Conservation (phyloP, 176 grass and related monocot species). For the Guadua angustifolia region DNA sequence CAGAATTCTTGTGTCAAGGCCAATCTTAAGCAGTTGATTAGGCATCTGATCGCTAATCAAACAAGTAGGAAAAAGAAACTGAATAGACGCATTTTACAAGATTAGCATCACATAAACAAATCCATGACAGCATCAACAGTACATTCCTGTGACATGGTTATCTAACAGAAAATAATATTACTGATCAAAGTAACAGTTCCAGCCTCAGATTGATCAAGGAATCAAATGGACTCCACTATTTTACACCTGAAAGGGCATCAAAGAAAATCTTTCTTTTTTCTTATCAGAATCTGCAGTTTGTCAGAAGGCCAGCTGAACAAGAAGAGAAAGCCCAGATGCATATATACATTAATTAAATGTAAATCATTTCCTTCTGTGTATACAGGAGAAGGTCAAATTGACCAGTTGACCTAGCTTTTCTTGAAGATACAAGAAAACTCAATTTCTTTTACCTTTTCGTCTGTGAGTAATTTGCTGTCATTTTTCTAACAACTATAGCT, state of each 20-base stretch:
- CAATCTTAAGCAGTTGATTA: slow-evolving; percentile 22
- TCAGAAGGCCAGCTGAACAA: slow-evolving; percentile 37
- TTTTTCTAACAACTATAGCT: background rate
- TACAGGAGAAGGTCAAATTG: slow-evolving; percentile 17
- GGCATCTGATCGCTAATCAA: background rate
- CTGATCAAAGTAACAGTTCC: slow-evolving; percentile 37
- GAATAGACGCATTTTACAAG: background rate
- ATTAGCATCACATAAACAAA: slow-evolving; percentile 19
- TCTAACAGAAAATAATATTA: slow-evolving; percentile 26
- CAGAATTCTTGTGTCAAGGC: slow-evolving; percentile 7
- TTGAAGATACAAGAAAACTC: background rate
- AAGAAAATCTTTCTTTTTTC: slow-evolving; percentile 33
- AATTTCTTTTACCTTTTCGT: background rate
- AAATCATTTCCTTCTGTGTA: slow-evolving; percentile 20
- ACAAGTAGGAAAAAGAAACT: background rate
- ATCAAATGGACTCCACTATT: slow-evolving; percentile 45
- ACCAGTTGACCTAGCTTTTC: slow-evolving; percentile 1
- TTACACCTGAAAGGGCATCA: slow-evolving; percentile 43
- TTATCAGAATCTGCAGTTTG: slow-evolving; percentile 32
- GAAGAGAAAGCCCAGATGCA: slow-evolving; percentile 33
- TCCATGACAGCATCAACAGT: slow-evolving; percentile 21
- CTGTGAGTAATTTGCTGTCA: background rate
- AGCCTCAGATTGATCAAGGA: slow-evolving; percentile 38
- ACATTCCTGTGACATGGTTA: slow-evolving; percentile 32
- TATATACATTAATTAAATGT: background rate